Evolutionary conservation across 73 alveolate genomes (phyloP), one percentile per base, ranked within the genome.

Genomic region (Tetrahymena elliotti): DNA sequence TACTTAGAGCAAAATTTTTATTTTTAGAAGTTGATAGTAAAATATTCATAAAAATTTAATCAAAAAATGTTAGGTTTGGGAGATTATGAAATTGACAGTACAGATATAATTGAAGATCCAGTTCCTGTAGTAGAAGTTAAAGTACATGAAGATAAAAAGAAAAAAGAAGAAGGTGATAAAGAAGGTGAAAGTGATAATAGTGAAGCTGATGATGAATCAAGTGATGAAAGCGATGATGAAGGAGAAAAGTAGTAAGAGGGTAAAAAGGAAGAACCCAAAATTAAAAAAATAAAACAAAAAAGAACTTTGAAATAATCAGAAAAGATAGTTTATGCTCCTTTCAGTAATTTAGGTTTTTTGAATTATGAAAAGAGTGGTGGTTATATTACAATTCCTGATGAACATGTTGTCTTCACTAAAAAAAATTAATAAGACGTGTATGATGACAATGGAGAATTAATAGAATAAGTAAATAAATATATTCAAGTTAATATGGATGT

Each of bases 251-350:
- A n/a, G 11, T 11, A 68, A 68, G 88, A 68, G 36, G 88, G 88
- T 31, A 68, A 68, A 68, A 68, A 68, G 38, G 88, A 68, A 68
- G 88, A 68, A 24, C 34, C 88, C 22, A 68, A 68, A 68, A 83
- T 52, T 35, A 96, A 96, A 93, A 97, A 96, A 93, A 97, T 97
- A 83, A 98, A 98, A 96, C 98, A 97, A 95, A 97, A 98, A 96
- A 96, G 99, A 96, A 96, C 99, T 31, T 95, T 99, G 93, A 99
- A 99, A 93, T 97, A 98, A 84, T 98, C 97, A 93, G 99, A 99
- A 94, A 98, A 97, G 96, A 96, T 96, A 53, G 94, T 99, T 93
- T 98, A 99, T 96, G 99, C 99, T 8, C 99, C 99, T 1, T 98
- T 98, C 97, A 96, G 99, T 18, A 98, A 98, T 95, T 95, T 99